Conservation (phyloP, 2,329 filamentous ascomycete species). For the Coleophoma eucalyptorum region DNA sequence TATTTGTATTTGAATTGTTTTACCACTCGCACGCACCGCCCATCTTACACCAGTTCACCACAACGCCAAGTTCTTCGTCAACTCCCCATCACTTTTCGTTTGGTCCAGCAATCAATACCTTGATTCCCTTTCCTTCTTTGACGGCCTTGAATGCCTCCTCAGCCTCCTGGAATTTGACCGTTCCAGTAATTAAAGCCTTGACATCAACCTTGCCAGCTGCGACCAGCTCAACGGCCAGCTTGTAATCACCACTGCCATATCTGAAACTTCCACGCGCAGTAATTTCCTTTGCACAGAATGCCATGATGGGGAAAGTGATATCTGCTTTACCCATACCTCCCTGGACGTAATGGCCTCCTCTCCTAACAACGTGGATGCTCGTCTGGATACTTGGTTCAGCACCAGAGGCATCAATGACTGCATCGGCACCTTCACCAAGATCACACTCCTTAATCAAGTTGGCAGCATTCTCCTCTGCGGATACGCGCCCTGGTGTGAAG, state of each 20-base stretch:
- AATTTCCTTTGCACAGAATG: slow-evolving; percentile 84
- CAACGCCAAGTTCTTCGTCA: not conserved
- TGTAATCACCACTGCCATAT: slow-evolving; percentile 85
- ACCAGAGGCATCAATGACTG: slow-evolving; percentile 76
- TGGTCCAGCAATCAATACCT: slow-evolving; percentile 63
- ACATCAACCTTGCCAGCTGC: slow-evolving; percentile 69
- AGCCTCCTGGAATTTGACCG: slow-evolving; percentile 76
- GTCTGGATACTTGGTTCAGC: slow-evolving; percentile 77
- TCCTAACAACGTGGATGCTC: slow-evolving; percentile 64
- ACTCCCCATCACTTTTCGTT: slow-evolving; percentile 33
- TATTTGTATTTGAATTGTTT: not conserved
- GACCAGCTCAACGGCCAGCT: slow-evolving; percentile 70
- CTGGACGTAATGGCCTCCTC: slow-evolving; percentile 76
- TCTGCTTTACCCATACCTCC: slow-evolving; percentile 87
- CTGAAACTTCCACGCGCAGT: slow-evolving; percentile 85
- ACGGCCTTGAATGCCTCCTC: slow-evolving; percentile 86
- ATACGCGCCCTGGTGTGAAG: slow-evolving; percentile 58
- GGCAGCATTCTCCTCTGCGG: slow-evolving; percentile 70
- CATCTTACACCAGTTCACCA: too few species aligned
- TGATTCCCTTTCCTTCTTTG: slow-evolving; percentile 75
- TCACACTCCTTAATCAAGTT: slow-evolving; percentile 60
- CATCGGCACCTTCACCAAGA: slow-evolving; percentile 66
- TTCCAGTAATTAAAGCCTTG: slow-evolving; percentile 75
- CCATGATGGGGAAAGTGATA: slow-evolving; percentile 89
- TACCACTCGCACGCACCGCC: too few species aligned